These are phyloP conservation scores for Parathielavia hyrcaniae DNA, from an alignment of 495 filamentous ascomycete genomes.

Conservation along the genomic window DNA sequence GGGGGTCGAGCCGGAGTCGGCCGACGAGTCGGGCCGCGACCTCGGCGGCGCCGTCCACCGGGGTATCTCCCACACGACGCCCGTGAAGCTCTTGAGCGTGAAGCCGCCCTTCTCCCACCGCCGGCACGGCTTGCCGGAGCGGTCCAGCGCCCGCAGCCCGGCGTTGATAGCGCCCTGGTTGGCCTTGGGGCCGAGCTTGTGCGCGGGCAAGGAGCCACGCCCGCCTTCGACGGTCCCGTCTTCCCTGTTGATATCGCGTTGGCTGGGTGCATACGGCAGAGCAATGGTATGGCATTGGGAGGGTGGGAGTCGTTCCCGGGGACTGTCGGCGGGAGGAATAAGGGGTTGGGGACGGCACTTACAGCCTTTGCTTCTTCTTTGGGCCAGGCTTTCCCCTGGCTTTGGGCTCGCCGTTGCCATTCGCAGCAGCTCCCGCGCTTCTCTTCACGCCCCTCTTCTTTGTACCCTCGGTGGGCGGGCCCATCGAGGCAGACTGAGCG, in stretches of 20 bases:
- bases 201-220: conserved; percentile 40
- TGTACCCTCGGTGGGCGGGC: conserved; percentile 49
- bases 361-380: conserved; percentile 93
- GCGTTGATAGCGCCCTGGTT: conserved; percentile 98
- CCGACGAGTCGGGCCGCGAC: conserved; percentile 33
- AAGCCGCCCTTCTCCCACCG: conserved; percentile 82
- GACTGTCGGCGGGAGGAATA: conserved; percentile 8
- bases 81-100: conserved; percentile 87
- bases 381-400: conserved; percentile 81
- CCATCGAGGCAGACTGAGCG: conserved; percentile 41
- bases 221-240: conserved; percentile 53
- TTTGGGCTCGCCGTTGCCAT: conserved; percentile 50
- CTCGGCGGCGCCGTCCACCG: conserved; percentile 73
- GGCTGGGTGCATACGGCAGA: neutral
- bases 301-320: neutral
- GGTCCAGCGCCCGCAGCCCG: conserved; percentile 85
- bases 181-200: conserved; percentile 92
- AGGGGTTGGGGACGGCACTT: conserved; percentile 41
- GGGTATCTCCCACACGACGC: conserved; percentile 73
- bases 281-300: neutral
- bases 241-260: conserved; percentile 42
- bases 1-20: conserved; percentile 33
- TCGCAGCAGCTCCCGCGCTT: conserved; percentile 38
- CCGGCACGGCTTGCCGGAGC: conserved; percentile 81
- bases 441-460: conserved; percentile 56